phyloP scores from a whole-genome alignment of 2,329 filamentous ascomycete species.

The Fusarium sp. region DNA sequence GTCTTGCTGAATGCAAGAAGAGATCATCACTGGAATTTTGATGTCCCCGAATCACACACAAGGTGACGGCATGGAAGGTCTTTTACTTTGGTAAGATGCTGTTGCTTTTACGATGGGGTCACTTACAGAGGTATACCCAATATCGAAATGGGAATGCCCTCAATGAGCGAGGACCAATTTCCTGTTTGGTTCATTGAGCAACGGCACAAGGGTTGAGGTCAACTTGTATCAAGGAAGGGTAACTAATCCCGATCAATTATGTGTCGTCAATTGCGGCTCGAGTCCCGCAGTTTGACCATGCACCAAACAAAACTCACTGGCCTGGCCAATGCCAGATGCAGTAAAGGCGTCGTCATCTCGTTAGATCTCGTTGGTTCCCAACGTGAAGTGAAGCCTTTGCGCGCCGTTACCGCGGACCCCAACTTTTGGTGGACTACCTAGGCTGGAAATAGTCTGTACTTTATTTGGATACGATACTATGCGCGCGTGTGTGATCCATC shows the following conservation, averaged over 20 bases:
- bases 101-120: too few relatives aligned
- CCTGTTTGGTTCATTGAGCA: too few relatives aligned
- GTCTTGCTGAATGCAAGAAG: too few relatives aligned
- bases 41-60: too few relatives aligned
- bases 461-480: constrained; percentile 39
- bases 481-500: constrained; percentile 19
- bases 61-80: too few relatives aligned
- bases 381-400: background rate
- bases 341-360: constrained; percentile 20
- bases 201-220: too few relatives aligned
- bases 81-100: too few relatives aligned
- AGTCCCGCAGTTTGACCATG: background rate
- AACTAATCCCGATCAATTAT: background rate
- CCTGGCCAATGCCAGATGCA: constrained; percentile 9
- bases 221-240: background rate
- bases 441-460: constrained; percentile 11
- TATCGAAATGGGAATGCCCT: too few relatives aligned
- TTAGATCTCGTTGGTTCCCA: constrained; percentile 3
- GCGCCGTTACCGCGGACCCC: constrained; percentile 14
- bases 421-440: background rate
- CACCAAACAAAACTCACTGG: background rate
- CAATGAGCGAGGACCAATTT: too few relatives aligned
- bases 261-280: background rate
- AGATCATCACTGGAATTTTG: too few relatives aligned
- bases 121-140: too few relatives aligned